Evolutionary conservation across 208 protist genomes (phyloP), one percentile per base, ranked within the genome.

Genomic region (Crithidia fasciculata): DNA sequence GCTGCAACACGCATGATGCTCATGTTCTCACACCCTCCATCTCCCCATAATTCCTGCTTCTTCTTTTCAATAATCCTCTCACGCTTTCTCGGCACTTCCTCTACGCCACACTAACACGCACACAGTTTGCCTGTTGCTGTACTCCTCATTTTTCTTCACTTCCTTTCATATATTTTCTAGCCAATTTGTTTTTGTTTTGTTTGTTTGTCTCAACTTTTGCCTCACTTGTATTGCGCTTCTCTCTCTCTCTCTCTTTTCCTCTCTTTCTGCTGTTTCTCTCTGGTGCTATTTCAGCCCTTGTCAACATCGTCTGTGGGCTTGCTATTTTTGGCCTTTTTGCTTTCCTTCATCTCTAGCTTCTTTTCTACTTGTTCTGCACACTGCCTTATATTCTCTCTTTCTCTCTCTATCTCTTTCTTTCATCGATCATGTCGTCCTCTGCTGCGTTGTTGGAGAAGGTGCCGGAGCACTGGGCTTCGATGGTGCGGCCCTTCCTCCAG

Each of bases 401-500:
- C 28, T 28, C 28, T 28, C 28, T 28, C 28, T 28, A 19, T 28
- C 55, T 59, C 5, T 58, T 58, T 39, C n/a, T 28, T 58, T 58
- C 18, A 55, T 63, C 39, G 19, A 49, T 58, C 59, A 81, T 82
- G 65, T 62, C 76, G 39, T 73, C 74, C 5, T 45, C 64, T 16
- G 18, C n/a, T 36, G 40, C 19, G 2, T 45, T 84, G 8, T 12
- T 72, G 64, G 47, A 70, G 71, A 64, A 76, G 52, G 67, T 92
- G 9, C 91, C 91, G 19, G 58, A 65, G 45, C 53, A 63, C 6
- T 94, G 89, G 91, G 71, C 44, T 9, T 13, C 74, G 7, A 43
- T 69, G 18, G 58, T 86, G 8, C 89, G 91, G 4, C 89, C 91
- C 8, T 94, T 87, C 72, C 69, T 94, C 13, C 86, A 85, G 69